Percentiles rank a stretch among this genome's conserved stretches.
These are phyloP conservation scores for Rhizopogon salebrosus DNA, from an alignment of 768 basidiomycete genomes.

Conservation along the genomic window DNA sequence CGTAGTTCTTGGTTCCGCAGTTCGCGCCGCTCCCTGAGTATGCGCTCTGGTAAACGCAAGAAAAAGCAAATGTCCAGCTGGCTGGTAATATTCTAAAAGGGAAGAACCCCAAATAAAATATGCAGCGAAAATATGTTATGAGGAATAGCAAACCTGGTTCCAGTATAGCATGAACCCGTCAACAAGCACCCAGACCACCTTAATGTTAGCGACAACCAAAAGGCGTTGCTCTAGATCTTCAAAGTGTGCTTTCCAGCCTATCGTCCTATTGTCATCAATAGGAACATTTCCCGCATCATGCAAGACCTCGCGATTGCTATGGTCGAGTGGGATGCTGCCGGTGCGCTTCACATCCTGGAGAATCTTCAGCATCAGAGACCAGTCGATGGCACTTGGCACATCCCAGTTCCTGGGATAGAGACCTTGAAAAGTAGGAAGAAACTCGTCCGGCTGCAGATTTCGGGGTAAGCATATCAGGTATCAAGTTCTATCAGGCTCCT, in stretches of 20 bases:
- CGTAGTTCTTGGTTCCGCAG: slow-evolving; percentile 74
- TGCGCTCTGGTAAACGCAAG: slow-evolving; percentile 75
- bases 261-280: slow-evolving; percentile 39
- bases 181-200: slow-evolving; percentile 73
- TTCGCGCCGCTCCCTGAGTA: slow-evolving; percentile 68
- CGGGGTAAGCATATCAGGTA: background rate
- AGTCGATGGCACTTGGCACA: slow-evolving; percentile 83
- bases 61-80: slow-evolving; percentile 76
- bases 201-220: slow-evolving; percentile 36
- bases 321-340: slow-evolving; percentile 66
- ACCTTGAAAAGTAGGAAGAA: slow-evolving; percentile 48
- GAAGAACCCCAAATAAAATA: background rate
- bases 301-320: slow-evolving; percentile 63
- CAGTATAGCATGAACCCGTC: slow-evolving; percentile 95
- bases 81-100: slow-evolving; percentile 56
- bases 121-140: background rate
- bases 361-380: slow-evolving; percentile 68
- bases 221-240: slow-evolving; percentile 37
- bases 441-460: slow-evolving; percentile 19
- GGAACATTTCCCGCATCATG: slow-evolving; percentile 79
- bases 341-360: slow-evolving; percentile 57
- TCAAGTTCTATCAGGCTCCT: slow-evolving; percentile 20
- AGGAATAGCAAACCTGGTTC: slow-evolving; percentile 52
- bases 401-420: slow-evolving; percentile 87
- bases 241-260: slow-evolving; percentile 52